Evolutionary conservation across 345 rosid species (phyloP), one percentile per base, ranked within the genome.

Genomic region (Camelina hispida): DNA sequence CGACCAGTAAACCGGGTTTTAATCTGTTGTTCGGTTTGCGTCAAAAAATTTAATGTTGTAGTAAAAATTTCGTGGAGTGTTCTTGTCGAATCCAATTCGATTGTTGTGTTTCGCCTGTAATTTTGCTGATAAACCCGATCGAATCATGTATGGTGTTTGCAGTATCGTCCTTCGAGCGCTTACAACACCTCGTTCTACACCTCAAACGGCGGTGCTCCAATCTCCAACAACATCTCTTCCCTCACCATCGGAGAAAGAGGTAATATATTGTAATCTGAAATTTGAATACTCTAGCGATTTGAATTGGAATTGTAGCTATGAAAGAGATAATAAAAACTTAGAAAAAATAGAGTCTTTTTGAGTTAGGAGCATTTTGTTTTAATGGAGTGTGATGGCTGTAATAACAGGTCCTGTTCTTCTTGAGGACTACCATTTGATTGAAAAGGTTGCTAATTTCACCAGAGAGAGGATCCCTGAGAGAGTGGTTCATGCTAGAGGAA

Each of bases 401-500:
- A n/a, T n/a, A n/a, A 1, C 84, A 95, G 99, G 99, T 84, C 99
- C 99, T 32, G 87, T 95, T 74, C 93, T 95, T 68, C 96, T 92
- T 10, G 98, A 95, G 90, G 99, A 95, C 70, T 95, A 92, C 78
- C 99, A 95, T 82, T 60, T 95, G 81, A 84, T 95, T 47, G 98
- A 95, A 67, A 95, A 95, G 66, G 84, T 95, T 47, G 98, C 99
- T 68, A 89, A 92, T 50, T 92, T 95, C 75, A 93, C 88, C 47
- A 89, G 99, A 69, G 98, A 92, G 82, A 64, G 99, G 62, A 90
- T 95, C 65, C 99, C 98, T 50, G 98, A 95, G 80, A 93, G 99
- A 79, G 97, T 95, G 35, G 99, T 95, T 80, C 99, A 95, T 72
- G 98, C 98, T 20, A 85, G 99, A 85, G 98, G 99, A 79, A 96